Evolutionary conservation across 1,284 basidiomycete genomes (phyloP), one percentile per base, ranked within the genome.

Genomic region (Cutaneotrichosporon sp.): DNA sequence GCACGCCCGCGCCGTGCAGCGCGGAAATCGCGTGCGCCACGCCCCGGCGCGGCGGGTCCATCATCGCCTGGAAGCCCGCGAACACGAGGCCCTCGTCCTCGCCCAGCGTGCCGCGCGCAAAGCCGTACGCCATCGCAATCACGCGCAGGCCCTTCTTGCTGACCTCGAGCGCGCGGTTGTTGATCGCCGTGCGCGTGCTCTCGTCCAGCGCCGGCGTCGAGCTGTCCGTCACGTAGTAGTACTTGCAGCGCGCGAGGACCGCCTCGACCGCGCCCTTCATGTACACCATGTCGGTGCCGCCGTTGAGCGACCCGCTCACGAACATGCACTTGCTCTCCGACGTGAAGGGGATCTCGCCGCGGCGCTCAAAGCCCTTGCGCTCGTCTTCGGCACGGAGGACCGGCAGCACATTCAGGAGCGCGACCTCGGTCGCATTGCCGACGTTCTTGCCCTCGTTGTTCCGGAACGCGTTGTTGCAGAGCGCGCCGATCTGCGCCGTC

Each of bases 321-420:
- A 89, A 88, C 91, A 97, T 97, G 73, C 85, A 92, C 79, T 97
- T 98, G 64, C 86, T 84, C 70, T 97, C 94, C 2, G 95, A 97
- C 74, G 85, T 91, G 84, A 99, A 99, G 0, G 95, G 88, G 42
- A 87, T 84, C 76, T 98, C 95, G 18, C 84, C 84, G 29, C 85
- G 83, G 34, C 92, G 87, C 33, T 83, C 86, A 78, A 97, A 97
- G 14, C 77, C 78, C 69, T 80, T 78, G 59, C 93, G 84, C 45
- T 86, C 85, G 76, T 97, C 93, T 13, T 84, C 79, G 38, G 91
- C 73, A 0, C 84, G 86, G 67, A 94, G 89, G 0, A 84, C 73
- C 0, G 85, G 82, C n/a, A 97, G 81, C 3, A 92, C 86, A 69
- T 94, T 92, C 50, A 97, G 80, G 61, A 98, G 79, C 1, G 95